Base-by-base conservation (phyloP, 345 rosid genomes). In the Jatropha curcas region DNA sequence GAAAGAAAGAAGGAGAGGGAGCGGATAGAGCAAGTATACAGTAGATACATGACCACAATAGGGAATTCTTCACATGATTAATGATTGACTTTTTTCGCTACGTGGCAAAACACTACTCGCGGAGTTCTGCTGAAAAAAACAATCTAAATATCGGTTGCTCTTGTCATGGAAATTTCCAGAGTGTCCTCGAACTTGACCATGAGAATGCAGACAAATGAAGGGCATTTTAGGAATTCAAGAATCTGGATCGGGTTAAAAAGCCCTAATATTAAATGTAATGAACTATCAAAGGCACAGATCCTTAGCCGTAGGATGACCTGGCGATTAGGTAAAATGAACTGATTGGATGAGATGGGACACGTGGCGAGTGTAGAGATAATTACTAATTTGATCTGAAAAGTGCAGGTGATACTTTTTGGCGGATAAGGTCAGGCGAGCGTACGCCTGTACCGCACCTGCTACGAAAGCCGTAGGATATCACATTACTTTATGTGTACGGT, bases 381-480 rank as follows among this genome's bases (percentile, higher is more conserved):
- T n/a, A 1, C 10, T 39, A 8, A 41, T 63, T 27, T 11, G 67
- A 37, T 63, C 6, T 63, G 51, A 63, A 24, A 46, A 55, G 37
- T 9, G 16, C 48, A 20, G 34, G 2, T 3, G 33, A 45, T 41
- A 1, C 11, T 41, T 8, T 41, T 41, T 8, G 22, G 22, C 0
- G 37, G 43, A 30, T 8, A 43, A 25, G 16, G 7, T 4, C 27
- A 16, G 45, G 24, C 17, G 16, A 14, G 6, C 19, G 53, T 17
- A 16, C n/a, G n/a, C 17, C 52, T 48, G 52, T 48, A 67, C 59
- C 37, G 17, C 58, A 51, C 37, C 55, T 33, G 3, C 43, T 67
- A 67, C 64, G 43, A 14, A 35, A 60, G 67, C 58, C 67, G 67
- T 61, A 61, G 12, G 74, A 59, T 59, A 25, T 59, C 2, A 14